Evolutionary conservation across 176 grass and related monocot species (phyloP).

Genomic region (Echinochloa phyllopogon): DNA sequence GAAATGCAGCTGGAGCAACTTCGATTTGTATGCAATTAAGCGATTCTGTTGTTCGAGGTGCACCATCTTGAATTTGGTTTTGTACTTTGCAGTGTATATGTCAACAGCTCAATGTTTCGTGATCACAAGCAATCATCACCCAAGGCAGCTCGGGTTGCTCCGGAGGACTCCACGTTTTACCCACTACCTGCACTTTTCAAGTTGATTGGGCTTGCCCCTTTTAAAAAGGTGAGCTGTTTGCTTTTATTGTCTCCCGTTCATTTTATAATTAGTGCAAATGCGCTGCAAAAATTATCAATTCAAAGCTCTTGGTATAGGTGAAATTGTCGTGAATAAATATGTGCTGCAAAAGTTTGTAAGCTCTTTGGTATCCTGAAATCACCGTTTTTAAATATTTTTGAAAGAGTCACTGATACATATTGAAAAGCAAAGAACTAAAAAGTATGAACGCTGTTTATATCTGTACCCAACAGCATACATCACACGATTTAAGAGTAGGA

Average conservation of each 20-base stretch:
- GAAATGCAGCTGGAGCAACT: neutral
- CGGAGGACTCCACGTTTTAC: slow-evolving; percentile 71
- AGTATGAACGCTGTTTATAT: neutral
- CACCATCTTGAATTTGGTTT: neutral
- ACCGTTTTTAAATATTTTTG: neutral
- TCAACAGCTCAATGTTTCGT: slow-evolving; percentile 72
- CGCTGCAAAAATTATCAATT: neutral
- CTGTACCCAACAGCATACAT: neutral
- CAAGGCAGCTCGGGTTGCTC: slow-evolving; percentile 43
- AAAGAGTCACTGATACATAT: neutral
- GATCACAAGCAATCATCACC: slow-evolving; percentile 51
- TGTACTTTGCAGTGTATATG: slow-evolving; percentile 69
- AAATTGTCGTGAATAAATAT: neutral
- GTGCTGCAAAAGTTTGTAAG: neutral
- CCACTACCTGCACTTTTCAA: slow-evolving; percentile 68
- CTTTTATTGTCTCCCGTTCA: neutral
- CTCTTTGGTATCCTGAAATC: neutral
- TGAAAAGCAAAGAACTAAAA: neutral
- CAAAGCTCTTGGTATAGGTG: slow-evolving; percentile 15
- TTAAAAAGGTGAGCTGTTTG: slow-evolving; percentile 64
- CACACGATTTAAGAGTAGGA: neutral
- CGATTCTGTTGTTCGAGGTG: neutral
- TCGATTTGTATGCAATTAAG: neutral
- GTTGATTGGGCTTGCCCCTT: slow-evolving; percentile 76
- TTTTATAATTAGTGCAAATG: slow-evolving; percentile 24